Evolutionary conservation across 163 green algal species (phyloP).

Genomic region (Scenedesmus sp.): DNA sequence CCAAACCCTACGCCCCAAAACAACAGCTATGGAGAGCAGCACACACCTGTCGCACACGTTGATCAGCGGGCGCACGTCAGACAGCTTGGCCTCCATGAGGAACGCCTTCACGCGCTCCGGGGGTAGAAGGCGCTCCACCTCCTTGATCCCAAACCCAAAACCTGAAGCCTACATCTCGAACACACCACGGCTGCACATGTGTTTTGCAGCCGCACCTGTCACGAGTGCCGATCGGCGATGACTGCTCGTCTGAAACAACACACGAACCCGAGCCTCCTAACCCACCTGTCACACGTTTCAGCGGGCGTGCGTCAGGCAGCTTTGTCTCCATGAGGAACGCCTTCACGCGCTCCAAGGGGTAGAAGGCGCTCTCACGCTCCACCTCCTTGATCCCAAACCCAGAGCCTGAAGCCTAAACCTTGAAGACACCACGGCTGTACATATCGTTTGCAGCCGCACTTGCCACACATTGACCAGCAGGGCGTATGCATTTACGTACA

Average conservation of each 20-base stretch:
- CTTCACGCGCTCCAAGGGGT: slow-evolving; percentile 94
- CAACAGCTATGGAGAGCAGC: slow-evolving; percentile 30
- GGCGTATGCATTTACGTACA: too few relatives aligned
- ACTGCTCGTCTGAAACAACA: too few relatives aligned
- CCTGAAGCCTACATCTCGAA: too few relatives aligned
- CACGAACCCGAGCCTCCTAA: background rate
- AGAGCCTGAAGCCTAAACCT: too few relatives aligned
- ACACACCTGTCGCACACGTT: slow-evolving; percentile 98
- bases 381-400: slow-evolving; percentile 87
- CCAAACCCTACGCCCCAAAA: too few relatives aligned
- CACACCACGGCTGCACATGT: too few relatives aligned
- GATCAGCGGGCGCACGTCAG: slow-evolving; percentile 97
- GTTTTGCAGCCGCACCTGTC: too few relatives aligned
- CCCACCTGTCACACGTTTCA: slow-evolving; percentile 89
- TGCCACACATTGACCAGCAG: too few relatives aligned
- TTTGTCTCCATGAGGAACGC: slow-evolving; percentile 99
- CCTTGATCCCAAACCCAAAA: slow-evolving; percentile 71
- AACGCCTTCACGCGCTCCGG: slow-evolving; percentile 90
- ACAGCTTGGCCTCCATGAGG: slow-evolving; percentile 99
- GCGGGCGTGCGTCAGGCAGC: slow-evolving; percentile 95
- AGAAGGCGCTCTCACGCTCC: slow-evolving; percentile 95
- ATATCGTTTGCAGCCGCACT: too few relatives aligned
- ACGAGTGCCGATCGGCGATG: too few relatives aligned
- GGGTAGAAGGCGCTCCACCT: slow-evolving; percentile 95
- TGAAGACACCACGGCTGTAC: too few relatives aligned